Base-by-base conservation (phyloP, 805 yeast species). In the Lachancea mirantina region DNA sequence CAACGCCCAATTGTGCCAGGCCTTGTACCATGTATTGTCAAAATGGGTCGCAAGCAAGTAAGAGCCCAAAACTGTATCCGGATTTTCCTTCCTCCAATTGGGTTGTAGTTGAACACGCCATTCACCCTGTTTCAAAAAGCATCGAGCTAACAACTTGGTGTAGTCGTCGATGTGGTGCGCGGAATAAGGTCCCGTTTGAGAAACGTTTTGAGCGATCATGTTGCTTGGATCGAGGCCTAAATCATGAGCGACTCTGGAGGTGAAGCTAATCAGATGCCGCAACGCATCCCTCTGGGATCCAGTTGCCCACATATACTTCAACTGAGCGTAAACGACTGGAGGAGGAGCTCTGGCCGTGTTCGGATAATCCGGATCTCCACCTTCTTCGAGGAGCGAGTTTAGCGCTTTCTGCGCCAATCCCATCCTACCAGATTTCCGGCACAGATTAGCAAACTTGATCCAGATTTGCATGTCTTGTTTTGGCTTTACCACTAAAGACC, bases 1-100 rank as follows among this genome's bases (percentile, higher is more conserved):
- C 51, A 94, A 66, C 0, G 98, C 98, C 99, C 99, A 92, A 52
- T 87, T 89, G 55, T 92, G 99, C 98, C 98, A 94, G 11, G 97
- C 98, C 52, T 94, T 92, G 51, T 92, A 92, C 96, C 98, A 92
- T 15, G 74, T 72, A 21, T 74, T 68, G 54, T 92, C 96, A 57
- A 92, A 89, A 54, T 88, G 96, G 0, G 98, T 89, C 0, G 98
- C 97, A 42, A 92, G 66, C 35, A 92, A 63, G 54, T 84, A 92
- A 0, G 96, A 87, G 8, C 96, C 95, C 38, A 92, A 62, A 43
- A 92, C 85, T 1, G 88, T 81, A 26, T 85, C 88, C 1, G 88
- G 77, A 22, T 72, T 74, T 40, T 78, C 82, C 7, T 76, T 69
- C 39, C 84, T 72, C 97, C 97, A 89, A 41, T 74, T 74, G 29